Base-by-base conservation (phyloP, 139 green algal genomes). In the Penium margaritaceum region DNA sequence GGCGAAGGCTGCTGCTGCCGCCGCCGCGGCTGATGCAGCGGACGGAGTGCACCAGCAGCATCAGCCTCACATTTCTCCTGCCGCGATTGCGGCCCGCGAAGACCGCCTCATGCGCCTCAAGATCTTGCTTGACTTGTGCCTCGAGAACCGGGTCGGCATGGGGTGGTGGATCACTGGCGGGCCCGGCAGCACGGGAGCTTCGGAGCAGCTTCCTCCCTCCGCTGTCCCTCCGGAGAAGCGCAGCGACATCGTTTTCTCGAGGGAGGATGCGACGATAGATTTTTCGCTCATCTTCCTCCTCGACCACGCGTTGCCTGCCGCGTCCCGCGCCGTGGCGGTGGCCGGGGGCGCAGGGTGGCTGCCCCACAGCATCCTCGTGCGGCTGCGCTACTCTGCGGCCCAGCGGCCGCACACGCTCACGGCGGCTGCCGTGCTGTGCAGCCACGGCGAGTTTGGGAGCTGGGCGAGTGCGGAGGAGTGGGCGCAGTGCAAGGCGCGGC, bases 261-360 rank as follows among this genome's bases (percentile, higher is more conserved):
- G 63, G 63, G 63, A 38, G 9, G 27, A 58, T 29, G 24, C 32
- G 4, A 33, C 32, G 14, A 33, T 71, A 41, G 32, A 71, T 51
- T 71, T 71, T 19, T 61, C 63, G 53, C 29, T 71, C n/a, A 33
- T 53, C 35, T 41, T 61, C 32, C 32, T 71, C 32, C 17, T 71
- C 5, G 63, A 71, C 63, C 29, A 53, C 24, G 47, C 29, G 32
- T 15, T 71, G 15, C n/a, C 47, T 21, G 63, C 39, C 9, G 63
- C 34, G 17, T 17, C 21, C 12, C 32, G 24, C 17, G 32, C 44
- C 2, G 63, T 37, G 32, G 17, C 21, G 6, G 54, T 58, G 32
- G 35, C 44, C 4, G 63, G 63, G 6, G 66, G 66, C 35, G 66
- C 66, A 29, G 29, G 54, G n/a, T 76, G 68, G 68, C 51, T 76